Evolutionary conservation across 1,139 yeast species (phyloP), one percentile per base, ranked within the genome.

Genomic region (Saccharomyces hybrid): DNA sequence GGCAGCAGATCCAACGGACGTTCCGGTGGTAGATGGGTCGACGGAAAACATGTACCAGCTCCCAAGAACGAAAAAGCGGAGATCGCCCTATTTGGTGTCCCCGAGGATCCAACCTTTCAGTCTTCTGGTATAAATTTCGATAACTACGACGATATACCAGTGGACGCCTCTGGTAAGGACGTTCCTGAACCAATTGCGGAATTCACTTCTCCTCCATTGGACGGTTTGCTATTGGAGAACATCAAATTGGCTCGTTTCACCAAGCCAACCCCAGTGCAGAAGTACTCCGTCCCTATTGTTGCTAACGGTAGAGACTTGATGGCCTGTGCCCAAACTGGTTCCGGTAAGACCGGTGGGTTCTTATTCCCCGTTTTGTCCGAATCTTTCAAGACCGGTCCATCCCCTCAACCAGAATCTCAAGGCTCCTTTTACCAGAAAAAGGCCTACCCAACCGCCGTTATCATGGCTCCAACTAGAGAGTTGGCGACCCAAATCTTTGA

Each of bases 301-400:
- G 90, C 96, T 58, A 84, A 79, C 54, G 96, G 96, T 67, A 86
- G 99, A 78, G 99, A 93, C 76, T 84, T 93, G 77, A 93, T 93
- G 99, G 99, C 99, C 49, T 93, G 99, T 84, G 99, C 99, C 61
- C 99, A 93, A 79, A 93, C 99, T 66, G 98, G 95, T 88, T 91
- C 98, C 56, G 99, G 99, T 82, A 93, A 93, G 79, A 93, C 99
- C 71, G 98, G 99, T 80, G 99, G 99, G 63, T 93, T 93, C 81
- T 80, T 93, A 71, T 93, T 93, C 88, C 99, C 99, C 63, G 96
- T 95, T 57, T 81, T 93, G 66, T 87, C 96, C 50, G 93, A 91
- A 76, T 88, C 95, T 59, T 93, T 85, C 76, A 77, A 82, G 73
- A 82, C 79, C 67, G 99, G 99, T 50, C 99, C 99, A 58, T 81